A percentile compares a stretch with the other conserved stretches of the same genome.
Evolutionary conservation across 768 basidiomycete genomes (phyloP).

Genomic region (Fomitopsis pulvina): DNA sequence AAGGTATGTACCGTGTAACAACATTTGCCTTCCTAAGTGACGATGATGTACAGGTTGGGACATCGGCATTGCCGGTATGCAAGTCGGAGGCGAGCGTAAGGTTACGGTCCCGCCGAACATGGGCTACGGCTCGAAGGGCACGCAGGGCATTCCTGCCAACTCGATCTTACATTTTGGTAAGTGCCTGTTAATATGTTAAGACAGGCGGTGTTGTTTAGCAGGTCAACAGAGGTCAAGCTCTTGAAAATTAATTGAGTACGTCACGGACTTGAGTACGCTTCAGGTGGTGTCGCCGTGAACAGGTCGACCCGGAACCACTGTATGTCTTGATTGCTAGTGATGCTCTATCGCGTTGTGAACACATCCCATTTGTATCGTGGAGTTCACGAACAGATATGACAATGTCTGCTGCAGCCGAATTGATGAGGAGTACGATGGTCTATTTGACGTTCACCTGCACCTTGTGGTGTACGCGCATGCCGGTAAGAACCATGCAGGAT

Average conservation of each 20-base stretch:
- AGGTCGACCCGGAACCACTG: background rate
- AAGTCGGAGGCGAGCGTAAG: conserved; percentile 80
- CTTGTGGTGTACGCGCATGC: too few relatives aligned
- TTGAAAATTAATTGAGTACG: conserved; percentile 52
- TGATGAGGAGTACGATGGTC: too few relatives aligned
- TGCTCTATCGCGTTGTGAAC: background rate
- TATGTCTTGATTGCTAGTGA: background rate
- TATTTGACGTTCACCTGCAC: too few relatives aligned
- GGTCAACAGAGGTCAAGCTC: conserved; percentile 60
- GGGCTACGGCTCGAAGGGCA: conserved; percentile 65
- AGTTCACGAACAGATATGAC: too few relatives aligned
- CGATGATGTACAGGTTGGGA: conserved; percentile 67
- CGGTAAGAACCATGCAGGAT: too few relatives aligned
- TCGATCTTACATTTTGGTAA: conserved; percentile 79
- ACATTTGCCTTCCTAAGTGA: background rate
- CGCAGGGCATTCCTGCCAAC: conserved; percentile 63
- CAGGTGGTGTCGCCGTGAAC: background rate
- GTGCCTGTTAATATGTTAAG: conserved; percentile 18
- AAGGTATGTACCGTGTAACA: conserved; percentile 40
- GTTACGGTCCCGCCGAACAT: conserved; percentile 67
- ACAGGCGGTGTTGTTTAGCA: background rate
- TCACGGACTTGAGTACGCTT: background rate
- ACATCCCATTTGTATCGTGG: too few relatives aligned
- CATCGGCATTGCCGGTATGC: conserved; percentile 87
- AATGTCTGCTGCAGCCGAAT: too few relatives aligned